Percentiles rank a stretch among this genome's conserved stretches.
Evolutionary conservation across 2,329 filamentous ascomycete species (phyloP).

Genomic region (Ilyonectria mors-panacis): DNA sequence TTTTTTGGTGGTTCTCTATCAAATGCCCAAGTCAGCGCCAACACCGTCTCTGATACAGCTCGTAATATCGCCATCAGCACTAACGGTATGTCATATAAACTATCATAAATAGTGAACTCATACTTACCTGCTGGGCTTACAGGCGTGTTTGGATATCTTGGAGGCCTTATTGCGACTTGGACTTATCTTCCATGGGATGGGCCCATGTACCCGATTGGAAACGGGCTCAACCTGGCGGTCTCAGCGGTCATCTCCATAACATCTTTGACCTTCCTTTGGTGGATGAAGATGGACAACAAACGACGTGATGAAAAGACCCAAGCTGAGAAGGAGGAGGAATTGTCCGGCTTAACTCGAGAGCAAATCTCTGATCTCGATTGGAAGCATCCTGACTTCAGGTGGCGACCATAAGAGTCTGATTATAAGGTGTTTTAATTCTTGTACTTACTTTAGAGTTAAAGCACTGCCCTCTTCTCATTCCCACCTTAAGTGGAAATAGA

Average conservation of each 20-base stretch:
- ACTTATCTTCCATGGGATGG: conserved; percentile 26
- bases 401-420: not conserved
- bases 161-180: conserved; percentile 26
- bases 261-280: not conserved
- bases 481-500: no score
- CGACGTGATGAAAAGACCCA: conserved; percentile 15
- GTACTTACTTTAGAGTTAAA: no score
- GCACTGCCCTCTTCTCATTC: no score
- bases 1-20: conserved; percentile 75
- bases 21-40: conserved; percentile 77
- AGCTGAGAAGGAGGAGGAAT: conserved; percentile 16
- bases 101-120: not conserved
- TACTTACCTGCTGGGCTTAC: not conserved
- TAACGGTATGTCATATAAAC: conserved; percentile 1
- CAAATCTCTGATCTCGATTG: conserved; percentile 25
- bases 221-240: conserved; percentile 28
- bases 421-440: no score
- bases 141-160: conserved; percentile 21
- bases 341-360: conserved; percentile 14
- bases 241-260: not conserved
- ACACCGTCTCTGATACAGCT: conserved; percentile 79
- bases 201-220: conserved; percentile 25
- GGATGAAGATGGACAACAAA: conserved; percentile 31
- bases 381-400: conserved; percentile 29
- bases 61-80: conserved; percentile 29